Base-by-base conservation (phyloP, 192 early-diverging fungal genomes). In the Rhizophagus prolifer region DNA sequence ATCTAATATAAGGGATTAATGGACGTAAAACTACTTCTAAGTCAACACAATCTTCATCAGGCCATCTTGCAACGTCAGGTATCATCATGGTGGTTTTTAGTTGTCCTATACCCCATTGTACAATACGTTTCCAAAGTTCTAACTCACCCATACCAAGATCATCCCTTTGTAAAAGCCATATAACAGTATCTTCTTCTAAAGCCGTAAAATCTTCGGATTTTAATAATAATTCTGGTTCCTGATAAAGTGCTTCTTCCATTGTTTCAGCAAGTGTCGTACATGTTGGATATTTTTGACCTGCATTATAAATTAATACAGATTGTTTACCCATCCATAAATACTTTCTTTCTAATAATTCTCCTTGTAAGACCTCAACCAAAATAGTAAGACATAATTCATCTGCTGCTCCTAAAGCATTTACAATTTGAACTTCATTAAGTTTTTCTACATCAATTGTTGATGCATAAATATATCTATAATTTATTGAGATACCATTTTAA, bases 231-330 rank as follows among this genome's bases (percentile, higher is more conserved):
- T 69, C 67, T 9, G 67, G 67, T 69, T 69, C 67, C n/a, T 69
- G 67, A 69, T 46, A 69, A 46, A 69, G 21, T 23, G 41, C 41
- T 69, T 69, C 67, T 44, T 46, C 12, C 34, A 69, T 69, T n/a
- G 25, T 69, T 25, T 69, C 67, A 6, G 38, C 36, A 44, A 69
- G 41, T 46, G 9, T n/a, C 26, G 67, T 46, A 25, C 67, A 69
- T 13, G 67, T 69, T 25, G 67, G 67, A 69, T 47, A 69, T 46
- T 69, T 69, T 46, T 69, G 67, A 13, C 67, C 41, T 12, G 67
- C 67, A 46, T 69, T 69, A 69, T 46, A 69, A 46, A 69, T 69
- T 69, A 69, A 69, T 69, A 69, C 67, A 4, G 67, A 69, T 69
- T 69, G 34, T 69, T 69, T 41, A 25, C 36, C 21, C 38, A 69